phyloP scores from a whole-genome alignment of 495 filamentous ascomycete genomes.

The Penicillium samsonianum region DNA sequence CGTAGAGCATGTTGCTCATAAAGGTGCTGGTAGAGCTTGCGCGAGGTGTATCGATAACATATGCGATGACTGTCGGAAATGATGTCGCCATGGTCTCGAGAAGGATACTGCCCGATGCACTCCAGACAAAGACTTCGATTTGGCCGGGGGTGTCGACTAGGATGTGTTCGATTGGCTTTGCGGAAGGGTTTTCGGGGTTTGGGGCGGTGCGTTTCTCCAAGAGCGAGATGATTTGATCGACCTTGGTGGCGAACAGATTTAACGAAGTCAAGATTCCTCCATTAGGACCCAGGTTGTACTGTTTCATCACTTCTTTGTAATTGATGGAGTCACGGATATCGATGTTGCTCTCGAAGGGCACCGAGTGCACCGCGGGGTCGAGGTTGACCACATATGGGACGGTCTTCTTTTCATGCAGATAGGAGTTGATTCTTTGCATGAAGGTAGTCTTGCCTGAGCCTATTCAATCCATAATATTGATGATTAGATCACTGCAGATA shows the following conservation, averaged over 20 bases:
- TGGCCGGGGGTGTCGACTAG: constrained; percentile 95
- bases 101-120: constrained; percentile 88
- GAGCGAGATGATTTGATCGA: constrained; percentile 87
- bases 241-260: constrained; percentile 95
- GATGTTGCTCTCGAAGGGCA: constrained; percentile 99
- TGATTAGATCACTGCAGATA: constrained; percentile 1
- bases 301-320: constrained; percentile 99
- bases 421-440: constrained; percentile 93
- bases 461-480: constrained; percentile 26
- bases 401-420: constrained; percentile 73
- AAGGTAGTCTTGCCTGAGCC: constrained; percentile 98
- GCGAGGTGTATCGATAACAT: constrained; percentile 94
- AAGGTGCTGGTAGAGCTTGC: constrained; percentile 92
- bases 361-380: constrained; percentile 87
- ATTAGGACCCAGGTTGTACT: constrained; percentile 97
- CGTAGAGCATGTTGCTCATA: constrained; percentile 99
- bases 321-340: constrained; percentile 98
- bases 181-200: constrained; percentile 59
- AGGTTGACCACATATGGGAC: constrained; percentile 95
- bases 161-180: constrained; percentile 75
- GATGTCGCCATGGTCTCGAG: constrained; percentile 87
- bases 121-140: constrained; percentile 99
- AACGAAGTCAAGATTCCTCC: constrained; percentile 95
- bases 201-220: constrained; percentile 81
- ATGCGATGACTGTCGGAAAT: constrained; percentile 95